Conservation (phyloP, 2,329 filamentous ascomycete genomes). For the Sclerotinia trifoliorum region DNA sequence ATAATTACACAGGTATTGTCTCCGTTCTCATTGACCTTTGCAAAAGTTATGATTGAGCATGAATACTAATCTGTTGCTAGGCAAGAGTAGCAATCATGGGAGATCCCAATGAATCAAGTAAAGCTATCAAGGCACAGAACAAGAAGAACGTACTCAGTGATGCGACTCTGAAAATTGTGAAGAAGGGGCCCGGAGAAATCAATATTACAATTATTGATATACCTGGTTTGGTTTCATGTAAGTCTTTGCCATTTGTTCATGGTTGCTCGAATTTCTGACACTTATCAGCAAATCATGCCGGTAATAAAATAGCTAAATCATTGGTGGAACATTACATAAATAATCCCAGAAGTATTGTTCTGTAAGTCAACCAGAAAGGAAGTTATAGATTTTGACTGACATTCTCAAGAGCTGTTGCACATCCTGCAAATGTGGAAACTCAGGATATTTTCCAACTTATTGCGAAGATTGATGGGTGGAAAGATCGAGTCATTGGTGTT, state of each 20-base stretch:
- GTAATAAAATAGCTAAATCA: slow-evolving; percentile 25
- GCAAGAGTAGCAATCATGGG: slow-evolving; percentile 9
- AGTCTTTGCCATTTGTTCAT: neutral
- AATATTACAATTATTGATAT: slow-evolving; percentile 36
- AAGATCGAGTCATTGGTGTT: slow-evolving; percentile 14
- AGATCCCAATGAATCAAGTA: neutral
- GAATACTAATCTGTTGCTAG: neutral
- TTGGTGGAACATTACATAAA: slow-evolving; percentile 41
- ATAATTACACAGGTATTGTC: neutral
- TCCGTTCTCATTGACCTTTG: neutral
- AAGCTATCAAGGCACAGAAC: neutral
- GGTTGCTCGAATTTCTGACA: neutral
- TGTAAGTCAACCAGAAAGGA: slow-evolving; percentile 29
- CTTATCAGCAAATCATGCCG: neutral
- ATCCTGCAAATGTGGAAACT: slow-evolving; percentile 43
- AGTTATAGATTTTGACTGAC: neutral
- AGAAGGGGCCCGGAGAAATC: slow-evolving; percentile 26
- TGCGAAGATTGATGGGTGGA: slow-evolving; percentile 22
- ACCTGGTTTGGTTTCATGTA: slow-evolving; percentile 35
- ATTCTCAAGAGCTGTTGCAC: slow-evolving; percentile 43
- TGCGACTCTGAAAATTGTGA: slow-evolving; percentile 22
- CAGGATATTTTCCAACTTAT: slow-evolving; percentile 39
- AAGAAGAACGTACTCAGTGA: neutral
- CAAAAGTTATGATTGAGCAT: too few species aligned
- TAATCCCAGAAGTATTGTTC: slow-evolving; percentile 45